Evolutionary conservation across 2,329 filamentous ascomycete species (phyloP).

Genomic region (Fonsecaea nubica): DNA sequence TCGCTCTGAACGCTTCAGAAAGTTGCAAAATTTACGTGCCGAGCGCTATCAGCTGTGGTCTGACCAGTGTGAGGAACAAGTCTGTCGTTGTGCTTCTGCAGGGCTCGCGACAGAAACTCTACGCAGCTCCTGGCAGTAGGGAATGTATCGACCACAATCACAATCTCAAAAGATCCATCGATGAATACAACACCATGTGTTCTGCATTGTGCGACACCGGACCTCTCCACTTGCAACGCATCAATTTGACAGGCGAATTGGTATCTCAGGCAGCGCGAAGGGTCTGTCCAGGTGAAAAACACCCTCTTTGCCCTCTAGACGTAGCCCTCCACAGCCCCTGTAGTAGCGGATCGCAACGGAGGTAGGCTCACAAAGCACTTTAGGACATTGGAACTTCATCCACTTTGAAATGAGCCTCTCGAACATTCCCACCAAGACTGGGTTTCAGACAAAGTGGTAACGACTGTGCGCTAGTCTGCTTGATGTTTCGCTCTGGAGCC

Average conservation of each 20-base stretch:
- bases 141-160: conserved; percentile 1
- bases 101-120: neutral
- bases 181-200: conserved; percentile 3
- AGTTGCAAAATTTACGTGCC: conserved; percentile 12
- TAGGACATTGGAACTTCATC: conserved; percentile 7
- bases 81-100: conserved; percentile 12
- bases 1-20: conserved; percentile 3
- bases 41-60: conserved; percentile 4
- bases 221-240: conserved; percentile 8
- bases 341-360: neutral
- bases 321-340: conserved; percentile 8
- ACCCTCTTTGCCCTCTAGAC: conserved; percentile 8
- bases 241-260: conserved; percentile 4
- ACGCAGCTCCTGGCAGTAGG: neutral
- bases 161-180: neutral
- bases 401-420: conserved; percentile 3
- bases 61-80: conserved; percentile 4
- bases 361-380: conserved; percentile 14
- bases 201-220: conserved; percentile 13
- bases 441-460: neutral
- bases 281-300: conserved; percentile 5
- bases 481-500: neutral
- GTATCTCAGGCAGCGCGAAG: conserved; percentile 1
- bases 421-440: neutral
- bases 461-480: neutral